phyloP scores from a whole-genome alignment of 306 rosid species.

The Astragalus membranaceus region DNA sequence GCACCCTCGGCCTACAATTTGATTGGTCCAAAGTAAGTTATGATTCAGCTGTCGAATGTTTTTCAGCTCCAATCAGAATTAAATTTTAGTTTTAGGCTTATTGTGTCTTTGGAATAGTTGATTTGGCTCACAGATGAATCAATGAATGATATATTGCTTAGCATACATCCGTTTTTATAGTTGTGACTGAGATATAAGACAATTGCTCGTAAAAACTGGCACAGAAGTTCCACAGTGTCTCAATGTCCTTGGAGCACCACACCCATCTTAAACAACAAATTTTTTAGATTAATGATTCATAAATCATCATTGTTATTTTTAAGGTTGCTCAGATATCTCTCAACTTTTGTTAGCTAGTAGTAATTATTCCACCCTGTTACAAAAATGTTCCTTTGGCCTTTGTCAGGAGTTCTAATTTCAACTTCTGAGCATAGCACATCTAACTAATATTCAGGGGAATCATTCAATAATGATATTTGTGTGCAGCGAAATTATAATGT shows the following conservation, averaged over 20 bases:
- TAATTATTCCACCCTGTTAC: not conserved
- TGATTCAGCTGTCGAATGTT: not conserved
- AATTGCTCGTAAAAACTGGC: slow-evolving; percentile 2
- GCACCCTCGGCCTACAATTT: slow-evolving; percentile 90
- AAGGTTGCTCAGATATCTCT: not conserved
- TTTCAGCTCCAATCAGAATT: not conserved
- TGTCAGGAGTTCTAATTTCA: slow-evolving; percentile 7
- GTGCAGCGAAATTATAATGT: slow-evolving; percentile 68
- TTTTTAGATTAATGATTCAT: not conserved
- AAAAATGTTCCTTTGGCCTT: not conserved
- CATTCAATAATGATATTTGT: slow-evolving; percentile 8
- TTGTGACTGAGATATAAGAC: not conserved
- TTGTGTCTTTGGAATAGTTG: not conserved
- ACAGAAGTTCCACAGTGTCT: not conserved
- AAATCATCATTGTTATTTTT: not conserved
- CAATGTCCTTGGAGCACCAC: not conserved
- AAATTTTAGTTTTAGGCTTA: not conserved
- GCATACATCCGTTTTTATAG: not conserved
- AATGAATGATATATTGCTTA: slow-evolving; percentile 4
- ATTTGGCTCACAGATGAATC: too few species aligned
- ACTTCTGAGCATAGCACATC: not conserved
- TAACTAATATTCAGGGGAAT: not conserved
- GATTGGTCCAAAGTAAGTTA: slow-evolving; percentile 84
- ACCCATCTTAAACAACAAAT: not conserved
- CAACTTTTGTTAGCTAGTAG: not conserved